These are phyloP conservation scores for Pseudopithomyces maydicus DNA, from an alignment of 2,329 filamentous ascomycete species.

Conservation along the genomic window DNA sequence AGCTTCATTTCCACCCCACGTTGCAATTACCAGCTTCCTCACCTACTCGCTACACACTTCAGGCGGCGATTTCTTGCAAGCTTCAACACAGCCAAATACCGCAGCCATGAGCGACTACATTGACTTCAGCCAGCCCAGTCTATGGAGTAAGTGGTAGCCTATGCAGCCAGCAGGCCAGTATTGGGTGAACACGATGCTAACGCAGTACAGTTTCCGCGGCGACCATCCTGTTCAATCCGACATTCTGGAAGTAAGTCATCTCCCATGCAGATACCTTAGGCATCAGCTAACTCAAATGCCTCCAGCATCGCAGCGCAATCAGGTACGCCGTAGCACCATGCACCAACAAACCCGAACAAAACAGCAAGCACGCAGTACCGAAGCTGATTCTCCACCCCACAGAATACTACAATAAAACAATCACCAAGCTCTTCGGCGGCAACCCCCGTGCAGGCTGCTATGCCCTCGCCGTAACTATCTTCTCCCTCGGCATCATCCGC, in stretches of 20 bases:
- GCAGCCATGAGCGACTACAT: conserved; percentile 36
- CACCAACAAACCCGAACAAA: not conserved
- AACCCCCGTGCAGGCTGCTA: conserved; percentile 84
- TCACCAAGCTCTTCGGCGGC: conserved; percentile 85
- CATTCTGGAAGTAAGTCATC: conserved; percentile 91
- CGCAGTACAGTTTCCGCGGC: conserved; percentile 70
- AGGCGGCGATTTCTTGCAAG: not conserved
- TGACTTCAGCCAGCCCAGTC: conserved; percentile 52
- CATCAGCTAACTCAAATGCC: not conserved
- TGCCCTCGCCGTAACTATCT: conserved; percentile 84
- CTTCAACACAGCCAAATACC: not conserved
- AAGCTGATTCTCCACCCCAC: conserved; percentile 16
- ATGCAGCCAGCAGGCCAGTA: not conserved
- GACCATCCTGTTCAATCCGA: conserved; percentile 91
- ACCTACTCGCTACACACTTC: not conserved
- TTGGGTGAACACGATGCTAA: conserved; percentile 5
- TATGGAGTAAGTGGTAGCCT: conserved; percentile 50
- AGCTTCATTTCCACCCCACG: conserved; percentile 13
- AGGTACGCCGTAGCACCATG: conserved; percentile 56
- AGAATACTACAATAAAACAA: conserved; percentile 91
- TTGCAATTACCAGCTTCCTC: conserved; percentile 1
- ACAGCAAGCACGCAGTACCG: not conserved
- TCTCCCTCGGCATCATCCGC: conserved; percentile 86
- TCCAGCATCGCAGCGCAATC: conserved; percentile 76
- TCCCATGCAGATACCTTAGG: not conserved